Percentiles rank a stretch among this genome's conserved stretches.
These are phyloP conservation scores for Purpureocillium takamizusanense DNA, from an alignment of 2,329 filamentous ascomycete species.

Conservation along the genomic window DNA sequence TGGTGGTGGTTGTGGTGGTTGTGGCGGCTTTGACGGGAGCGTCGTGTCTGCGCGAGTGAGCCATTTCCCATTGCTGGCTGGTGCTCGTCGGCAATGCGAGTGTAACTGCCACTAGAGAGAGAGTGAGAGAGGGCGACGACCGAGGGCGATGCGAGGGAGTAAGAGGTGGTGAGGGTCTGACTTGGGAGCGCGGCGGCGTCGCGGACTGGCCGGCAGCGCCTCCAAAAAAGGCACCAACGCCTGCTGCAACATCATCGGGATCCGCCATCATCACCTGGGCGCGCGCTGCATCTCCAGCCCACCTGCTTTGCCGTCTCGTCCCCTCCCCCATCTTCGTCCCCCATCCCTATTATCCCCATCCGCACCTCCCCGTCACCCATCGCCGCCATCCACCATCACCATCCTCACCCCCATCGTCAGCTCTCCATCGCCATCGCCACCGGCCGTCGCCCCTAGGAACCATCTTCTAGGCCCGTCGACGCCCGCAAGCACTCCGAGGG, in stretches of 20 bases:
- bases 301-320: neutral
- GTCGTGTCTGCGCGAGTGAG: too few relatives aligned
- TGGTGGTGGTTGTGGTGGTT: too few relatives aligned
- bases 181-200: neutral
- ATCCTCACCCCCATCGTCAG: neutral
- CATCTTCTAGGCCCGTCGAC: neutral
- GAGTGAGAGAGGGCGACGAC: too few relatives aligned
- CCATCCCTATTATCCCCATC: neutral
- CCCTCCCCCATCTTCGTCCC: neutral
- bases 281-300: slow-evolving; percentile 1
- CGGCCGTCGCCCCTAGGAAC: neutral
- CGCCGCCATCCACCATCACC: neutral
- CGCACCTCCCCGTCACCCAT: neutral
- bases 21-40: too few relatives aligned
- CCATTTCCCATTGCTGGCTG: too few relatives aligned
- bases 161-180: neutral
- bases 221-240: neutral
- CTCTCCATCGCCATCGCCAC: slow-evolving; percentile 1
- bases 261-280: slow-evolving; percentile 4
- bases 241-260: slow-evolving; percentile 6
- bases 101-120: too few relatives aligned
- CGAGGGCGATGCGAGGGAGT: too few relatives aligned
- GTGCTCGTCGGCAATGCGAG: too few relatives aligned
- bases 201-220: slow-evolving; percentile 1
- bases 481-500: neutral